Percentiles rank a stretch among this genome's conserved stretches.
phyloP scores from a whole-genome alignment of 208 protist genomes.

The Trypanosoma platydactyli region DNA sequence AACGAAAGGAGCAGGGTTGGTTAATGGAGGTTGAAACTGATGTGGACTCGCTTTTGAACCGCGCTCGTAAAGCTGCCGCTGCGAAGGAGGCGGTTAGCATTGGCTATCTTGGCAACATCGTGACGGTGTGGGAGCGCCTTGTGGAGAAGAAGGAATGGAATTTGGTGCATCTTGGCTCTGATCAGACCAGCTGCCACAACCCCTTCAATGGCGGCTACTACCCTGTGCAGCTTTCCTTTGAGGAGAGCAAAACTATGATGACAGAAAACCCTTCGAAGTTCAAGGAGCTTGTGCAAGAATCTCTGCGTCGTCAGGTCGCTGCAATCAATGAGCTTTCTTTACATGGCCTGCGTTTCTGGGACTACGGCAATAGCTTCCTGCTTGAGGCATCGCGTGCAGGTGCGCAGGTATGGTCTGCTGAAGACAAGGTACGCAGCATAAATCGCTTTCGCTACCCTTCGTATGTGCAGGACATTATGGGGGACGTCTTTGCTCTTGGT shows the following conservation, averaged over 20 bases:
- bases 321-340: conserved; percentile 70
- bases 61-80: conserved; percentile 43
- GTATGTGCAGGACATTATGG: conserved; percentile 93
- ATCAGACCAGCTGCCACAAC: conserved; percentile 92
- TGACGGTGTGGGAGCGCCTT: conserved; percentile 85
- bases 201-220: conserved; percentile 91
- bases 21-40: conserved; percentile 46
- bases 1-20: conserved; percentile 84
- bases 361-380: conserved; percentile 89
- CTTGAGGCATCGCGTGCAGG: conserved; percentile 64
- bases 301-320: conserved; percentile 53
- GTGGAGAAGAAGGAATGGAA: conserved; percentile 26
- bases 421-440: conserved; percentile 34
- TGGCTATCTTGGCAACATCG: conserved; percentile 82
- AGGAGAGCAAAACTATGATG: conserved; percentile 86
- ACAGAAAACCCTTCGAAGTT: conserved; percentile 62
- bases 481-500: conserved; percentile 85
- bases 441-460: conserved; percentile 76
- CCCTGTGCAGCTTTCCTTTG: conserved; percentile 74
- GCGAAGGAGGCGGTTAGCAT: conserved; percentile 60
- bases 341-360: conserved; percentile 83
- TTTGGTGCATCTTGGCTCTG: conserved; percentile 77
- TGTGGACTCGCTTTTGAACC: conserved; percentile 40
- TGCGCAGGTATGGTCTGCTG: conserved; percentile 48
- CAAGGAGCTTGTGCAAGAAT: conserved; percentile 76